Percentiles rank a stretch among this genome's conserved stretches.
phyloP scores from a whole-genome alignment of 2,329 filamentous ascomycete genomes.

The Claviceps citrina region DNA sequence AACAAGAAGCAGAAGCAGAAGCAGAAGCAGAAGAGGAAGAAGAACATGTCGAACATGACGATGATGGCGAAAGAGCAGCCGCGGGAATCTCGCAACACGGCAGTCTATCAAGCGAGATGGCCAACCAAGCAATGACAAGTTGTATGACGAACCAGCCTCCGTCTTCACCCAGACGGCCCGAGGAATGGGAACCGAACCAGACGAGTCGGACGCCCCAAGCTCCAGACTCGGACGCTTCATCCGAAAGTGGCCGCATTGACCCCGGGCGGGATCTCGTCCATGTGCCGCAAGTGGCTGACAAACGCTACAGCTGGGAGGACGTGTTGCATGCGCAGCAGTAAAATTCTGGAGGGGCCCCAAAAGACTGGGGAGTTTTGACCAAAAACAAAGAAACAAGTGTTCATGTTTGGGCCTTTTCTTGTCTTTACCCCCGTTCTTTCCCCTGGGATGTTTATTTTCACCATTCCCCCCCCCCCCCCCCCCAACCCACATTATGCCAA shows the following conservation, averaged over 20 bases:
- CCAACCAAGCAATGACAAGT: neutral
- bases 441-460: neutral
- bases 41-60: too few species aligned
- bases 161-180: neutral
- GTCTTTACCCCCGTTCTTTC: too few species aligned
- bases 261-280: slow-evolving; percentile 31
- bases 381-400: too few species aligned
- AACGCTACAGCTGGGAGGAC: slow-evolving; percentile 37
- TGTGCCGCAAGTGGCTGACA: slow-evolving; percentile 34
- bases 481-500: too few species aligned
- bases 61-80: slow-evolving; percentile 19
- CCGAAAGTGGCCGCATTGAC: slow-evolving; percentile 24
- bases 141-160: neutral
- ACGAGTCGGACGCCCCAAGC: neutral
- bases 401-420: too few species aligned
- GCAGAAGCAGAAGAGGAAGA: too few species aligned
- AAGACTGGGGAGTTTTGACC: too few species aligned
- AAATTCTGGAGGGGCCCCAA: too few species aligned
- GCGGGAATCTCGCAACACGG: slow-evolving; percentile 15
- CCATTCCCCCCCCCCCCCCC: too few species aligned
- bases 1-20: too few species aligned
- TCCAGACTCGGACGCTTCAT: neutral
- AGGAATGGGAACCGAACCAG: neutral
- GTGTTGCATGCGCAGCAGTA: slow-evolving; percentile 7
- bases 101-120: slow-evolving; percentile 5